These are phyloP conservation scores for Craspedostauros australis DNA, from an alignment of 108 stramenopile genomes.

Conservation along the genomic window DNA sequence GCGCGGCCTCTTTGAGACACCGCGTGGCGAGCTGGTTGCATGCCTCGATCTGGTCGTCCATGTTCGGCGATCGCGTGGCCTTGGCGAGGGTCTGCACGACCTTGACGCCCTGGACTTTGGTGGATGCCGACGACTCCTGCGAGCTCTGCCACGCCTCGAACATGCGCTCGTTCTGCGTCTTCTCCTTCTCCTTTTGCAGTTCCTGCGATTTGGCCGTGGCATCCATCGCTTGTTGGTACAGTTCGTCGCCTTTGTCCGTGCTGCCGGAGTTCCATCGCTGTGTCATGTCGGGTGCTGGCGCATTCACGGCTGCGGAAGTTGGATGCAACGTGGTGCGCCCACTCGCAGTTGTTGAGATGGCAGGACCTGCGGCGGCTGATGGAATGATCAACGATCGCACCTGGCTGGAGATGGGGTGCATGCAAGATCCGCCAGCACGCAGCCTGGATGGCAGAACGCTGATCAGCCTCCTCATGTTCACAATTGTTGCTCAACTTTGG, in stretches of 20 bases:
- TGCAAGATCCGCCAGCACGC: too few relatives aligned
- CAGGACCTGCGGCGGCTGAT: too few relatives aligned
- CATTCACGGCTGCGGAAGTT: too few relatives aligned
- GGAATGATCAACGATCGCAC: too few relatives aligned
- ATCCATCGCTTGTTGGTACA: constrained; percentile 38
- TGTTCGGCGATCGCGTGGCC: constrained; percentile 31
- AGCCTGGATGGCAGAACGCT: too few relatives aligned
- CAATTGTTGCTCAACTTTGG: too few relatives aligned
- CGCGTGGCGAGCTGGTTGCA: constrained; percentile 6
- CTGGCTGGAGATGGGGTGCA: too few relatives aligned
- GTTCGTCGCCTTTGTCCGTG: constrained; percentile 18
- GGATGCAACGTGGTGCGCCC: too few relatives aligned
- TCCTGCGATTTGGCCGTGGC: constrained; percentile 29
- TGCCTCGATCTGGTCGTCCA: constrained; percentile 6
- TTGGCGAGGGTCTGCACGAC: constrained; percentile 65
- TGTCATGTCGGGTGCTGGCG: too few relatives aligned
- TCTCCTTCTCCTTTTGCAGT: constrained; percentile 23
- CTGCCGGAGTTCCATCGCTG: too few relatives aligned
- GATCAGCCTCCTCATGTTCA: too few relatives aligned
- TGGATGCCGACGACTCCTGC: constrained; percentile 12
- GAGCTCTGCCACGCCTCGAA: constrained; percentile 45
- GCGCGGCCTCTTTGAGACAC: constrained; percentile 53
- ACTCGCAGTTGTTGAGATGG: too few relatives aligned
- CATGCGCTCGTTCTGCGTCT: constrained; percentile 30
- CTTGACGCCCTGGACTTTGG: constrained; percentile 46